Base-by-base conservation (phyloP, 179 eudicot genomes). In the Amaranthus tricolor region DNA sequence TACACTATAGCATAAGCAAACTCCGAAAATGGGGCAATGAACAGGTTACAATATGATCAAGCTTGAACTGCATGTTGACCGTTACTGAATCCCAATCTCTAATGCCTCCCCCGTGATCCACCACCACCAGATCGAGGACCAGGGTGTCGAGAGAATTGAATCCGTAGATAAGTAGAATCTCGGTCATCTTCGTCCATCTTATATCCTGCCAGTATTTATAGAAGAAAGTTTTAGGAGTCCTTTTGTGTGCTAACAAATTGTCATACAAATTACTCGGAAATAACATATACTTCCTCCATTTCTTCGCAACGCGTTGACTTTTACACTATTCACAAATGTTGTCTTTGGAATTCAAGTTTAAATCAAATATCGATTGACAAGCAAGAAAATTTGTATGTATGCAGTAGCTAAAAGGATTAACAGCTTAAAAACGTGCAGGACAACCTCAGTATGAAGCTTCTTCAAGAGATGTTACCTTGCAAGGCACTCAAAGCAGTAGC, bases 401-500 rank as follows among this genome's bases (percentile, higher is more conserved):
- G 43, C 70, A 48, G 54, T 19, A 65, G 55, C 16, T 48, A 66
- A n/a, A 16, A 21, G 14, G 13, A 14, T 11, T 6, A 31, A 5
- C 45, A 12, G 47, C 13, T 66, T 7, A 7, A 66, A 0, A 66
- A 17, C 43, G 17, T 13, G 53, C 59, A 6, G 10, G 5, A 66
- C 24, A 5, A 68, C 72, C 11, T 54, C 9, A 44, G 56, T 9
- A 21, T 12, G 6, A 52, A 73, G 54, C 15, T 16, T 24, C 24
- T 45, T 56, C 44, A 64, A 21, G 47, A 49, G 48, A 7, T 17
- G 75, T 81, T 78, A 91, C 97, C 97, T 90, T 91, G 95, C 82
- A 91, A 82, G 67, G 97, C 93, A 74, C 85, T 86, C 83, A 90
- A 70, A 51, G 97, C 97, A 67, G 97, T 90, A 67, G 97, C 92